Base-by-base conservation (phyloP, 2,329 filamentous ascomycete genomes). In the Corynespora cassiicola region DNA sequence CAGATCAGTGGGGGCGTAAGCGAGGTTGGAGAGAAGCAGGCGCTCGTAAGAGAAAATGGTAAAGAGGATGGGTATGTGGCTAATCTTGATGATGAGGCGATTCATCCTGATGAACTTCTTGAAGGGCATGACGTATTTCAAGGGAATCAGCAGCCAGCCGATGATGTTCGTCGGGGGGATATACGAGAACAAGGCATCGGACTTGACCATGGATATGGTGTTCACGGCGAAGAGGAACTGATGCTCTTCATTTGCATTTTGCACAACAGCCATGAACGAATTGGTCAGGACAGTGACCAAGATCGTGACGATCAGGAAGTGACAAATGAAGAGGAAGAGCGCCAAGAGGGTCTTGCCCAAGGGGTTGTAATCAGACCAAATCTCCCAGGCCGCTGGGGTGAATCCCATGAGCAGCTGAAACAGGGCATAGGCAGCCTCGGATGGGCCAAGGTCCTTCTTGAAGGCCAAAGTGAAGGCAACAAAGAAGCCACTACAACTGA, bases 321-420 rank as follows among this genome's bases (percentile, higher is more conserved):
- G 92, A 73, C 89, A 95, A 49, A 96, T 94, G 66, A 95, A 90
- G 24, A 97, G 76, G 64, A 96, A 96, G 7, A 95, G 67, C 3
- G 84, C 85, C 65, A 96, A 73, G 24, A 96, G 76, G 1, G 78
- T 72, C 59, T 86, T 88, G 7, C 90, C 92, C 17, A 96, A 73
- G 47, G 82, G 73, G 58, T 92, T 94, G 65, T 94, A 95, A 64
- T 61, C 82, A 62, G 85, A 84, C 95, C 86, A 95, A 21, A 82
- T 81, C 44, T 95, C 88, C 92, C 92, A 97, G 4, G 91, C 92
- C 10, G 92, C 90, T 8, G 92, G 92, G 0, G 90, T 96, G 63
- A 95, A 97, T 7, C 92, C 92, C 89, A 96, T 95, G 23, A 96
- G 70, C 45, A 96, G 87, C 71, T 96, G 91, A 55, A 97, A 95